Evolutionary conservation across 2,329 filamentous ascomycete species (phyloP).

Genomic region (Trichophyton benhamiae): DNA sequence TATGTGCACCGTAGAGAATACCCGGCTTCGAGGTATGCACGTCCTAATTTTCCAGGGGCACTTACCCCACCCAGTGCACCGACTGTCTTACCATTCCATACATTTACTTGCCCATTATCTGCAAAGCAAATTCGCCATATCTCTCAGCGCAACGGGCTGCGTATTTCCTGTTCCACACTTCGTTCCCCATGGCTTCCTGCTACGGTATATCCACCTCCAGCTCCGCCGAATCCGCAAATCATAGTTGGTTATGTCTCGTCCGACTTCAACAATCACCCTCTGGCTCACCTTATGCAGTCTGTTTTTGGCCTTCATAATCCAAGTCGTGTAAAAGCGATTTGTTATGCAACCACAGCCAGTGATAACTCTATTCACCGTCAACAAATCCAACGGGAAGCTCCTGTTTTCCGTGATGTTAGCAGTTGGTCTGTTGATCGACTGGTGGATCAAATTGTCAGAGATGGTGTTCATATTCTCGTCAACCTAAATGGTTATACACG

Average conservation of each 20-base stretch:
- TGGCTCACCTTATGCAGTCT: constrained; percentile 97
- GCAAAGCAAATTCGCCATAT: constrained; percentile 87
- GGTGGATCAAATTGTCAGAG: constrained; percentile 71
- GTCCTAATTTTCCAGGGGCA: constrained; percentile 59
- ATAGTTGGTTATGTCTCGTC: constrained; percentile 94
- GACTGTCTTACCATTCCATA: constrained; percentile 92
- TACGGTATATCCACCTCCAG: constrained; percentile 71
- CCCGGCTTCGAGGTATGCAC: constrained; percentile 48
- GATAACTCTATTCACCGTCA: constrained; percentile 79
- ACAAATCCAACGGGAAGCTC: constrained; percentile 86
- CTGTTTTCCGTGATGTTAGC: constrained; percentile 80
- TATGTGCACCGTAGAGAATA: constrained; percentile 52
- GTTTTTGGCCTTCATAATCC: constrained; percentile 85
- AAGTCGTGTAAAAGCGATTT: constrained; percentile 66
- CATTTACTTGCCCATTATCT: constrained; percentile 86
- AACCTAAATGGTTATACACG: constrained; percentile 98
- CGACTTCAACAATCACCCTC: constrained; percentile 95
- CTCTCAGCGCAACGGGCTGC: constrained; percentile 83
- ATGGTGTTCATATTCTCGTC: constrained; percentile 86
- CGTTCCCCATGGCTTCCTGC: constrained; percentile 73
- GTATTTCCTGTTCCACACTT: constrained; percentile 84
- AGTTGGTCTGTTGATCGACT: constrained; percentile 74
- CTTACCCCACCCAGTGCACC: constrained; percentile 76
- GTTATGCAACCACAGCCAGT: constrained; percentile 87
- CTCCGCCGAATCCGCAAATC: constrained; percentile 68